Evolutionary conservation across 208 protist genomes (phyloP), one percentile per base, ranked within the genome.

Genomic region (Acanthamoeba rhysodes): DNA sequence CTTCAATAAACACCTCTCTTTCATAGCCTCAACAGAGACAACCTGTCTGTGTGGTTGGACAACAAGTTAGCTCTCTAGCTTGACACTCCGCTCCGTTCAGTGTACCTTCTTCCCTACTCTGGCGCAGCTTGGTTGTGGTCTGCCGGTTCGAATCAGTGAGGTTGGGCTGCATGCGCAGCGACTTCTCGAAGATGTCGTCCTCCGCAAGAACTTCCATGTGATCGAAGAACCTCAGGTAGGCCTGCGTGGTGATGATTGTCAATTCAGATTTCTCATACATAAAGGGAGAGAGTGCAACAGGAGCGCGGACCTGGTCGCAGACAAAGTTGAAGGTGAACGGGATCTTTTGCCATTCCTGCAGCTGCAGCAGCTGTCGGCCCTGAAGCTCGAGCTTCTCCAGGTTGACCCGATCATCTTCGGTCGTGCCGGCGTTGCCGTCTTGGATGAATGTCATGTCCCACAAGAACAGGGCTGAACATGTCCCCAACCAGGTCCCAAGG

Each of bases 371-470:
- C 16, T 57, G 53, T 14, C 53, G 41, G 5, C 41, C 70, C 70
- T 82, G 74, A 6, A 82, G 32, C 74, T 82, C 74, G 7, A 82
- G 10, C 24, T 82, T 82, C 12, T 82, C 74, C 10, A 82, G 50
- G 74, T 82, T 82, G 16, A 82, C 5, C 24, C 55, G 74, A 24
- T 82, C 6, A 20, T 9, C 74, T 37, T 82, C 53, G 5, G 74
- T 45, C 41, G 41, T 82, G 74, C 55, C 74, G 0, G 74, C 14
- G 82, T 90, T 90, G 82, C 82, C 82, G n/a, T 90, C 82, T 4
- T 70, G 10, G 37, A 90, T 90, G 32, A 90, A 90, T 0, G 82
- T 66, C n/a, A 90, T 22, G 53, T 90, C 82, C 6, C 82, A 53
- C 55, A 90, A 32, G 29, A 90, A 45, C 7, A 90, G 57, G 0